Percentiles rank a stretch among this genome's conserved stretches.
phyloP scores from a whole-genome alignment of 2,329 filamentous ascomycete species.

The Penicillium sp. region DNA sequence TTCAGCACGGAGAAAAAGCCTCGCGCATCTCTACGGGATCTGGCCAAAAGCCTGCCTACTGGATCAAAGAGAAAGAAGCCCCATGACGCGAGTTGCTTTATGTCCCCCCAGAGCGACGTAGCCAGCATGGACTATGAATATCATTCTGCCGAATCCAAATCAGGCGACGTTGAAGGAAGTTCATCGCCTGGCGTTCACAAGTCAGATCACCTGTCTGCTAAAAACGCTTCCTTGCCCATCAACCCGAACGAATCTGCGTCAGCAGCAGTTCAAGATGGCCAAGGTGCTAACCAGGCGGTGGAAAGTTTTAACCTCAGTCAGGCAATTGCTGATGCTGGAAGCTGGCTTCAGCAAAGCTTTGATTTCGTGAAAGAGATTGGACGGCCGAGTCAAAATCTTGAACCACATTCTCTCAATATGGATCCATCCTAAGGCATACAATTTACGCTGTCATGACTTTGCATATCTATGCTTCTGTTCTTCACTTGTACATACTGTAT shows the following conservation, averaged over 20 bases:
- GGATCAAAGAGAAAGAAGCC: neutral
- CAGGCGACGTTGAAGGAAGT: slow-evolving; percentile 1
- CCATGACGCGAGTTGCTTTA: neutral
- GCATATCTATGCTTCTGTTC: neutral
- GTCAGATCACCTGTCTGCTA: slow-evolving; percentile 7
- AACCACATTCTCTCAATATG: slow-evolving; percentile 13
- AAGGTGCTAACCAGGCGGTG: slow-evolving; percentile 28
- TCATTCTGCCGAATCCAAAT: slow-evolving; percentile 9
- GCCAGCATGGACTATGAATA: slow-evolving; percentile 3
- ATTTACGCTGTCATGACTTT: neutral
- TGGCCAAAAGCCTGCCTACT: neutral
- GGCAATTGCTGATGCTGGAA: slow-evolving; percentile 48
- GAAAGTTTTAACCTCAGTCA: slow-evolving; percentile 46
- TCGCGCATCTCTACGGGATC: slow-evolving; percentile 7
- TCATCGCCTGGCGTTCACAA: neutral
- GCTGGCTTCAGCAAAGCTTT: slow-evolving; percentile 48
- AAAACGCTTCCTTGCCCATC: slow-evolving; percentile 29
- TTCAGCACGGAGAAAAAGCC: slow-evolving; percentile 35
- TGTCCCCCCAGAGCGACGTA: neutral
- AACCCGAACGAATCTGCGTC: slow-evolving; percentile 35
- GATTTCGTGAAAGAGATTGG: slow-evolving; percentile 41
- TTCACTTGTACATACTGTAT: neutral
- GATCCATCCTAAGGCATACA: slow-evolving; percentile 12
- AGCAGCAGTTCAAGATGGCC: slow-evolving; percentile 37
- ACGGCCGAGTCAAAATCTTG: slow-evolving; percentile 13